Evolutionary conservation across 352 stramenopile genomes (phyloP).

Genomic region (Pythium guiyangense): DNA sequence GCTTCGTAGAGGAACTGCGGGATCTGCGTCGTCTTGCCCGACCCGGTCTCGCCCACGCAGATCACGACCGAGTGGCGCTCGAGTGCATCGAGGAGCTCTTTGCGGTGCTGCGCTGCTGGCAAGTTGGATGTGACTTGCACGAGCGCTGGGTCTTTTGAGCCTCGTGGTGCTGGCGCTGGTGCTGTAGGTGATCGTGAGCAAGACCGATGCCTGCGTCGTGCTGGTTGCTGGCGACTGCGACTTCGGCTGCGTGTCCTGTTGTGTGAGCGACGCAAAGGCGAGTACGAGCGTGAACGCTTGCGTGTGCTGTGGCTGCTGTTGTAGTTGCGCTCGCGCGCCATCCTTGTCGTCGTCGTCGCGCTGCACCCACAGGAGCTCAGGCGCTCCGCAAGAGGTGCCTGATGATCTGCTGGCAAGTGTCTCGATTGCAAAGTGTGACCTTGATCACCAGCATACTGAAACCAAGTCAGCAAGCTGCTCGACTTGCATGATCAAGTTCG

Average conservation of each 20-base stretch:
- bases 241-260: background rate
- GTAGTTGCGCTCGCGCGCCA: too few species aligned
- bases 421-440: too few species aligned
- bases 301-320: too few species aligned
- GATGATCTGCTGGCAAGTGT: too few species aligned
- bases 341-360: too few species aligned
- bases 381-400: too few species aligned
- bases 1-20: conserved; percentile 97
- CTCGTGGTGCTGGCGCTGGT: background rate
- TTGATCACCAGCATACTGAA: too few species aligned
- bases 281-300: too few species aligned
- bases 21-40: conserved; percentile 96
- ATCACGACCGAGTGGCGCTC: conserved; percentile 53
- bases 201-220: background rate
- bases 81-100: conserved; percentile 50
- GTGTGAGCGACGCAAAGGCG: too few species aligned
- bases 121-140: conserved; percentile 8
- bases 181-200: background rate
- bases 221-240: background rate
- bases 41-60: conserved; percentile 93
- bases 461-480: too few species aligned
- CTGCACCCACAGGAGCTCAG: too few species aligned
- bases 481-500: background rate
- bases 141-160: conserved; percentile 8
- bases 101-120: conserved; percentile 42